These are phyloP conservation scores for Neckera pumila DNA, from an alignment of 225 moss, liverwort and hornwort genomes.

Conservation along the genomic window DNA sequence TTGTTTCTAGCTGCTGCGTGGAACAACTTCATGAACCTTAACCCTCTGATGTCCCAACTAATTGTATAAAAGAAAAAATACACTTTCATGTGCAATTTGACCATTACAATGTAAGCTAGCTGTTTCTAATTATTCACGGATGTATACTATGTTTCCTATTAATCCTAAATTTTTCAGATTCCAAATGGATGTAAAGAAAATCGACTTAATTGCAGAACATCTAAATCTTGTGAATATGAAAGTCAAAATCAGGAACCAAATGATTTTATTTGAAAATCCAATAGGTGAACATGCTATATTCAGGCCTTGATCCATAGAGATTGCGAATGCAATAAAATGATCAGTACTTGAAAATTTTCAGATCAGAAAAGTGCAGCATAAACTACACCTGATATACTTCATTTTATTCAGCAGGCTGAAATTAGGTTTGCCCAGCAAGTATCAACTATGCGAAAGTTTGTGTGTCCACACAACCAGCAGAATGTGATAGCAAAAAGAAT, in stretches of 20 bases:
- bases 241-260: not conserved
- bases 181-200: not conserved
- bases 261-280: not conserved
- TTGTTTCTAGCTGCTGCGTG: not conserved
- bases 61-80: not conserved
- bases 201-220: not conserved
- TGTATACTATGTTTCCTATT: not conserved
- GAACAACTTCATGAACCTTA: not conserved
- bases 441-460: not conserved
- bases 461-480: not conserved
- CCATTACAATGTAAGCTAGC: not conserved
- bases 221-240: not conserved
- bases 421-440: not conserved
- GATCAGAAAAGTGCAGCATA: not conserved
- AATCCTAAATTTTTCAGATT: not conserved
- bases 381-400: not conserved
- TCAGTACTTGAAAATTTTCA: not conserved
- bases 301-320: not conserved
- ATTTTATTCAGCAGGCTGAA: not conserved
- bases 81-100: not conserved
- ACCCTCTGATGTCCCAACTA: not conserved
- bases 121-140: not conserved
- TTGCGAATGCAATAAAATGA: not conserved
- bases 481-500: not conserved
- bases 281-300: not conserved